Conservation (phyloP, 495 filamentous ascomycete species). For the Penicillium tannophilum region DNA sequence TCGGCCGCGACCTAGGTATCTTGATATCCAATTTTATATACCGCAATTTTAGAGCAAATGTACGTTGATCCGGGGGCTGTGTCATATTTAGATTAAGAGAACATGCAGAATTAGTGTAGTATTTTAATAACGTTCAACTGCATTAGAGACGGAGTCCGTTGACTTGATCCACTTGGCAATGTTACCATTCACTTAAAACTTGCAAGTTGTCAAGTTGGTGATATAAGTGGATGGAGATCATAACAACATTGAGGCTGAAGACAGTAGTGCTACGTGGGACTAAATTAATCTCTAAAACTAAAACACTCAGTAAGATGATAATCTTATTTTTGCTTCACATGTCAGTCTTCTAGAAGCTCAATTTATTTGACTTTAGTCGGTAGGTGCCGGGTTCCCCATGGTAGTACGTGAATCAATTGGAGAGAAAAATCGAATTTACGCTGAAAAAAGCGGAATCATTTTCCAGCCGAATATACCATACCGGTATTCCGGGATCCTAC, state of each 20-base stretch:
- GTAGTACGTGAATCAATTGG: not conserved
- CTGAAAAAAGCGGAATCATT: not conserved
- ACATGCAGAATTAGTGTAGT: not conserved
- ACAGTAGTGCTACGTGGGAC: too few species aligned
- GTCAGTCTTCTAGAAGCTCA: constrained; percentile 22
- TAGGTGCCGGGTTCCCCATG: constrained; percentile 18
- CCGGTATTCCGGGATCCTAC: not conserved
- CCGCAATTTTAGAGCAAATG: constrained; percentile 3
- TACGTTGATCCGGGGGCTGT: constrained; percentile 1
- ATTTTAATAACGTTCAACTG: not conserved
- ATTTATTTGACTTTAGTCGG: constrained; percentile 23
- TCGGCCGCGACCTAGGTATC: not conserved
- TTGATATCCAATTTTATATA: not conserved
- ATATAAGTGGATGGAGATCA: not conserved
- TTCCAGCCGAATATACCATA: not conserved
- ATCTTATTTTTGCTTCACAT: constrained; percentile 16
- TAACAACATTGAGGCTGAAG: constrained; percentile 6
- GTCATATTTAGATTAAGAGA: not conserved
- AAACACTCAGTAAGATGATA: not conserved
- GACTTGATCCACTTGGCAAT: not conserved
- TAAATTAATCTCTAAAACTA: too few species aligned
- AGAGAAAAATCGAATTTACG: not conserved
- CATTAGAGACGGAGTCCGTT: not conserved
- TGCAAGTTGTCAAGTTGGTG: constrained; percentile 6
- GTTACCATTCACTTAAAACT: not conserved